A percentile compares a stretch with the other conserved stretches of the same genome.
Evolutionary conservation across 2,329 filamentous ascomycete species (phyloP).

Genomic region (Atkinsonella hypoxylon): DNA sequence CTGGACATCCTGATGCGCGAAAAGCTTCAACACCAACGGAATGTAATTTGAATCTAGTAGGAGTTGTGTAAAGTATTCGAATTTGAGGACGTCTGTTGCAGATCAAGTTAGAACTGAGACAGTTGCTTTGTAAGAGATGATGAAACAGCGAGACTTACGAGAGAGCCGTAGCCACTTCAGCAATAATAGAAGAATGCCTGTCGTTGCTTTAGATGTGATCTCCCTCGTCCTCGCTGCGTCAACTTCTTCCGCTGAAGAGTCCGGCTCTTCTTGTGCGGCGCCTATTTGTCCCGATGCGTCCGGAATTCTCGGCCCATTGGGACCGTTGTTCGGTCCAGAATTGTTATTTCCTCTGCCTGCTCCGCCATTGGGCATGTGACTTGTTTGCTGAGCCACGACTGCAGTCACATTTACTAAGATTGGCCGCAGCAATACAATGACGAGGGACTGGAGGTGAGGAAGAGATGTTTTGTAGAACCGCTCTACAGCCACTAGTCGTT

Average conservation of each 20-base stretch:
- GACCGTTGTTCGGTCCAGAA: constrained; percentile 28
- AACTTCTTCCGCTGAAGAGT: constrained; percentile 58
- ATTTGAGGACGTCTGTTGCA: constrained; percentile 71
- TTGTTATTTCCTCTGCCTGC: constrained; percentile 23
- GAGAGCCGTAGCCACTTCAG: constrained; percentile 95
- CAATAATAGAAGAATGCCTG: constrained; percentile 75
- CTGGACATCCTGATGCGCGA: constrained; percentile 89
- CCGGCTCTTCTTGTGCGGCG: constrained; percentile 28
- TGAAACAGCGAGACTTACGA: constrained; percentile 43
- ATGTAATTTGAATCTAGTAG: constrained; percentile 92
- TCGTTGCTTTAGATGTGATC: constrained; percentile 82
- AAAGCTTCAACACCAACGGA: constrained; percentile 81
- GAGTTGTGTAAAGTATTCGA: constrained; percentile 89
- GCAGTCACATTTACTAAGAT: constrained; percentile 80
- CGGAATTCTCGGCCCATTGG: constrained; percentile 18
- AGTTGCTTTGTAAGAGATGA: too few species aligned
- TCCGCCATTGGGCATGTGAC: constrained; percentile 32
- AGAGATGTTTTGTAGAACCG: constrained; percentile 69
- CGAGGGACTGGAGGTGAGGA: constrained; percentile 79
- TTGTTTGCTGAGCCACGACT: constrained; percentile 53
- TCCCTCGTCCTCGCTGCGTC: constrained; percentile 74
- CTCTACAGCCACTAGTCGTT: constrained; percentile 63
- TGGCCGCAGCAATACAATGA: constrained; percentile 85
- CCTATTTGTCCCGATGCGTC: constrained; percentile 21
- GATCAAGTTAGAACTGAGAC: too few species aligned